Conservation (phyloP, 805 yeast species). For the Brettanomyces sp. region DNA sequence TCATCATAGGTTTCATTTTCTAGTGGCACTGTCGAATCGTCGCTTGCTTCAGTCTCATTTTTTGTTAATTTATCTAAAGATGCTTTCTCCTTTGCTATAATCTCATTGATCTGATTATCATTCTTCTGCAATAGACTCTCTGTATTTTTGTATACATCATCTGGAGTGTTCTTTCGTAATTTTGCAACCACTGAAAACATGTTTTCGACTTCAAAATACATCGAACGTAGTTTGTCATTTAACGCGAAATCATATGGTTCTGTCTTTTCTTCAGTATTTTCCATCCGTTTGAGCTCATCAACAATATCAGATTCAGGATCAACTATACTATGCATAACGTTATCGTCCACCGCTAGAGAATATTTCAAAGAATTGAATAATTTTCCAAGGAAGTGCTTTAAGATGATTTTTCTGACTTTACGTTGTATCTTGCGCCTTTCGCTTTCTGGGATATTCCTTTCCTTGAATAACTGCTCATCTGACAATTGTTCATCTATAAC, state of each 20-base stretch:
- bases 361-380: constrained; percentile 49
- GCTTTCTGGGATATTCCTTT: constrained; percentile 6
- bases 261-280: constrained; percentile 26
- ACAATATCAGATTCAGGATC: constrained; percentile 2
- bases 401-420: constrained; percentile 29
- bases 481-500: constrained; percentile 30
- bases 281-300: constrained; percentile 8
- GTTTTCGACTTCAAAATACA: constrained; percentile 52
- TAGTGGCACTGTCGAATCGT: background rate
- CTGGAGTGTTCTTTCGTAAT: constrained; percentile 46
- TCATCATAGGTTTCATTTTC: constrained; percentile 1
- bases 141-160: constrained; percentile 28
- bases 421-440: constrained; percentile 6
- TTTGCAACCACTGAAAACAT: constrained; percentile 49
- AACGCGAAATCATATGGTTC: constrained; percentile 67
- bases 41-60: background rate
- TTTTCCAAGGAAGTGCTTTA: constrained; percentile 39
- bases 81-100: constrained; percentile 12
- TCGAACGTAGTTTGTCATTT: constrained; percentile 47
- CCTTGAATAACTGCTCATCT: constrained; percentile 6
- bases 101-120: constrained; percentile 7
- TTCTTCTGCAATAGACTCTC: constrained; percentile 18
- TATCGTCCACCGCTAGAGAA: constrained; percentile 54
- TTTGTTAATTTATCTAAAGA: constrained; percentile 1
- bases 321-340: constrained; percentile 1